phyloP scores from a whole-genome alignment of 495 filamentous ascomycete genomes.

The Penicillium bialowiezense region DNA sequence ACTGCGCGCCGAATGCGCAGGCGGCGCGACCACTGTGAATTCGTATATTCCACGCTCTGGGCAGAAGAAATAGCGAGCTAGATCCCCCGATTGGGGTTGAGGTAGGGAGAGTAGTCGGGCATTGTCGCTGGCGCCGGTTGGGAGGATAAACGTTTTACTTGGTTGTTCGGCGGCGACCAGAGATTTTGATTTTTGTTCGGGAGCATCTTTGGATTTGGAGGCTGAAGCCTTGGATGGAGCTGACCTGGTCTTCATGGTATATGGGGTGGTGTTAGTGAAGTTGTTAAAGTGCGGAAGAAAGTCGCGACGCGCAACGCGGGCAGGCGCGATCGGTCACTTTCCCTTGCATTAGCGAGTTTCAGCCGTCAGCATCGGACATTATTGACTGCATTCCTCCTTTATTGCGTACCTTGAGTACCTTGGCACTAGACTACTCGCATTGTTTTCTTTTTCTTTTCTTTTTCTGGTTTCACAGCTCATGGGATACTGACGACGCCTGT shows the following conservation, averaged over 20 bases:
- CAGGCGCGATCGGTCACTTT: constrained; percentile 26
- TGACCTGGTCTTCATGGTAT: constrained; percentile 30
- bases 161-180: constrained; percentile 34
- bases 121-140: constrained; percentile 58
- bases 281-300: constrained; percentile 12
- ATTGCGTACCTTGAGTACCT: constrained; percentile 4
- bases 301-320: constrained; percentile 31
- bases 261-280: neutral
- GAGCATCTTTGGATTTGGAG: constrained; percentile 9
- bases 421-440: neutral
- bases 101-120: constrained; percentile 72
- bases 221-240: constrained; percentile 13
- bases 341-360: constrained; percentile 13
- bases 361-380: neutral
- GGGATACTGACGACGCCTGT: constrained; percentile 3
- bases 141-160: constrained; percentile 78
- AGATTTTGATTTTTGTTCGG: constrained; percentile 11
- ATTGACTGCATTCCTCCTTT: neutral
- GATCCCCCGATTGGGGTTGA: constrained; percentile 66
- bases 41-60: constrained; percentile 78
- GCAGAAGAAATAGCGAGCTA: constrained; percentile 76
- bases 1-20: constrained; percentile 37
- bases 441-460: too few species aligned
- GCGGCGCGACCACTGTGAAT: constrained; percentile 72
- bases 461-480: neutral